These are phyloP conservation scores for Pisolithus orientalis DNA, from an alignment of 768 basidiomycete species.

Conservation along the genomic window DNA sequence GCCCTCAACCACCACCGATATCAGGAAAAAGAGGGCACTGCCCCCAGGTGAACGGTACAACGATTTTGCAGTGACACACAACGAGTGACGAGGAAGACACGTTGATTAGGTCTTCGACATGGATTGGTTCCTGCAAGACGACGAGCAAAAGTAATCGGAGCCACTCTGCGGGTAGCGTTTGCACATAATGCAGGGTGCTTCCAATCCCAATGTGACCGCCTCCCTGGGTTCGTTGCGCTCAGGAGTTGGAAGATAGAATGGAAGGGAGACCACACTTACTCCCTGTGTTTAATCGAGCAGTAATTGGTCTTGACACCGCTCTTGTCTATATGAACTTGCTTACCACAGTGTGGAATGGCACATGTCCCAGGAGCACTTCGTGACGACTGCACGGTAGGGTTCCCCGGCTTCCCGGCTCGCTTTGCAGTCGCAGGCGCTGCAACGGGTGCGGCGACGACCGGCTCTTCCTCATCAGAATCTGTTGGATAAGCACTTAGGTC, in stretches of 20 bases:
- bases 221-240: slow-evolving; percentile 35
- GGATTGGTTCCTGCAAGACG: slow-evolving; percentile 53
- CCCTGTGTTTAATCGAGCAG: slow-evolving; percentile 56
- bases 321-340: slow-evolving; percentile 50
- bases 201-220: slow-evolving; percentile 48
- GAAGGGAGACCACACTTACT: slow-evolving; percentile 38
- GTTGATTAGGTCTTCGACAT: slow-evolving; percentile 38
- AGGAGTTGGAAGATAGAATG: slow-evolving; percentile 5
- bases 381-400: slow-evolving; percentile 1
- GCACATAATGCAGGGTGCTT: slow-evolving; percentile 59
- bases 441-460: slow-evolving; percentile 6
- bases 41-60: no score
- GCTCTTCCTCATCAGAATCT: slow-evolving; percentile 20
- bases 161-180: slow-evolving; percentile 48
- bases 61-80: no score
- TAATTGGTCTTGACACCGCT: slow-evolving; percentile 46
- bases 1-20: no score
- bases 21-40: no score
- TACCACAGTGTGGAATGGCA: slow-evolving; percentile 50
- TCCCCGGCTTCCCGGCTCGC: slow-evolving; percentile 6
- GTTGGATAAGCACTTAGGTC: slow-evolving; percentile 29
- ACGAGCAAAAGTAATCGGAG: slow-evolving; percentile 58
- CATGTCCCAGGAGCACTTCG: slow-evolving; percentile 33
- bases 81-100: no score
- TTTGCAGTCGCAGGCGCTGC: slow-evolving; percentile 7